These are phyloP conservation scores for Hypoxylon rubiginosum DNA, from an alignment of 2,329 filamentous ascomycete species.

Conservation along the genomic window DNA sequence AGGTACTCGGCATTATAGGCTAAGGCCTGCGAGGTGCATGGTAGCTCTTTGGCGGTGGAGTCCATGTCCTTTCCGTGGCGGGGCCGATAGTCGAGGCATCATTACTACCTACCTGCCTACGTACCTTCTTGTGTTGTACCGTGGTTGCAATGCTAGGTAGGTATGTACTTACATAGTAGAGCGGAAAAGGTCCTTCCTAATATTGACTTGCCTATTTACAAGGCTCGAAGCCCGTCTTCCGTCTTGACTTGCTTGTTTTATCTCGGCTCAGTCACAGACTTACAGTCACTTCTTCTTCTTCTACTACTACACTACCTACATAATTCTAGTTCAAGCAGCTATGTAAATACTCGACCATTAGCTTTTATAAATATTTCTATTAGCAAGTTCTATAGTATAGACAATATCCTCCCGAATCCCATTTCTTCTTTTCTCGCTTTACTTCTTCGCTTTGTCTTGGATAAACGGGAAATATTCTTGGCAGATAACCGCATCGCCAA, in stretches of 20 bases:
- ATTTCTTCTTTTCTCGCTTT: neutral
- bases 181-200: constrained; percentile 33
- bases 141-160: neutral
- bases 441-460: constrained; percentile 10
- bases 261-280: neutral
- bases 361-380: neutral
- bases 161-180: neutral
- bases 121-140: neutral
- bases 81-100: constrained; percentile 47
- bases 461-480: constrained; percentile 5
- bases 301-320: neutral
- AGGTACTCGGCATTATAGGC: neutral
- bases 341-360: neutral
- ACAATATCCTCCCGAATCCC: neutral
- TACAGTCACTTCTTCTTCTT: neutral
- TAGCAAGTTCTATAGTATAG: neutral
- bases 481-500: neutral
- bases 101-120: constrained; percentile 16
- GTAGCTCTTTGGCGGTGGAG: constrained; percentile 6
- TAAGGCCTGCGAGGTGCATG: constrained; percentile 4
- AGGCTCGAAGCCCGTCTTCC: constrained; percentile 5
- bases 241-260: neutral
- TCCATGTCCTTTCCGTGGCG: constrained; percentile 25
- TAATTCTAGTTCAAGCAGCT: neutral
- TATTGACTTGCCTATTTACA: constrained; percentile 21